Evolutionary conservation across 2,329 filamentous ascomycete species (phyloP).

Genomic region (Ophiognomonia clavigignenti-juglandacearum): DNA sequence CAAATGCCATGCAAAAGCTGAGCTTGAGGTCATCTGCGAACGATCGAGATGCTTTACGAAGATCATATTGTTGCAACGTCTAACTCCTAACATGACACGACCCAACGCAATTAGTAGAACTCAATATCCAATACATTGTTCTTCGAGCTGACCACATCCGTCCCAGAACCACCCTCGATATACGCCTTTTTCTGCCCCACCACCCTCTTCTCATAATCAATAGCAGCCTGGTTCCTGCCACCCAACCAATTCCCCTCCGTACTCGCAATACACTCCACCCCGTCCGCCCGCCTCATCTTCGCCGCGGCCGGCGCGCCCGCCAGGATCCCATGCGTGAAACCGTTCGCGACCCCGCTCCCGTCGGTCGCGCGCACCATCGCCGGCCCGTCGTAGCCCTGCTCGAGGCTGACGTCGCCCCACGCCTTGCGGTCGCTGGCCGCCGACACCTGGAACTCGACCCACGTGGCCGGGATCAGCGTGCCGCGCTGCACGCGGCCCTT

Average conservation of each 20-base stretch:
- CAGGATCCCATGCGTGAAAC: slow-evolving; percentile 5
- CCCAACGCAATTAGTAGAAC: not conserved
- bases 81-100: not conserved
- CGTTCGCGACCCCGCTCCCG: slow-evolving; percentile 3
- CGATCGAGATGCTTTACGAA: not conserved
- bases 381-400: slow-evolving; percentile 10
- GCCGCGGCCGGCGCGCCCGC: slow-evolving; percentile 5
- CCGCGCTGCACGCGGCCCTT: slow-evolving; percentile 29
- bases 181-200: slow-evolving; percentile 12
- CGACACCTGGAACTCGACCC: slow-evolving; percentile 11
- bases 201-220: slow-evolving; percentile 9
- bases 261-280: slow-evolving; percentile 10
- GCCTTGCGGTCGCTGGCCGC: slow-evolving; percentile 7
- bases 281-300: slow-evolving; percentile 7
- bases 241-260: slow-evolving; percentile 10
- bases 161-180: slow-evolving; percentile 3
- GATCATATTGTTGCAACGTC: not conserved
- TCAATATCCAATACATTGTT: slow-evolving; percentile 8
- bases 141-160: slow-evolving; percentile 6
- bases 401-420: slow-evolving; percentile 8
- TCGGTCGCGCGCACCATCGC: slow-evolving; percentile 10
- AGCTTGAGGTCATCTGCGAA: not conserved
- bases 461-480: slow-evolving; percentile 11
- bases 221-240: slow-evolving; percentile 8
- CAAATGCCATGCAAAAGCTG: not conserved